These are phyloP conservation scores for Dactylorhiza incarnata DNA, from an alignment of 106 monocot genomes.

Conservation along the genomic window DNA sequence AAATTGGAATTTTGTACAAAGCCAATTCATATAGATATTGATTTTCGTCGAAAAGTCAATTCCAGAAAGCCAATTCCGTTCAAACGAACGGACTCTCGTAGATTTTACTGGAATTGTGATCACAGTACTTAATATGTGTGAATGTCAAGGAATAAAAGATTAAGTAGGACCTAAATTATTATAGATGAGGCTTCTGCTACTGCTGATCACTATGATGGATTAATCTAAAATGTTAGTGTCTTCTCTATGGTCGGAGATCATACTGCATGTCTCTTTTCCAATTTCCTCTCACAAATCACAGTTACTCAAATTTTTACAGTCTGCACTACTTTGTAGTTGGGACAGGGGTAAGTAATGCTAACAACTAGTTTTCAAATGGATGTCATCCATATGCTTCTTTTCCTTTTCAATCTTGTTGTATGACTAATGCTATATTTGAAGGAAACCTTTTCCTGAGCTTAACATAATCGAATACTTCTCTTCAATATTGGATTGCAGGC, in stretches of 20 bases:
- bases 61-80: too few relatives aligned
- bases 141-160: background rate
- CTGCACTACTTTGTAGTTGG: background rate
- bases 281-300: background rate
- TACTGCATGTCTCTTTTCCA: background rate
- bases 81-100: too few relatives aligned
- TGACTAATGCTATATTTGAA: conserved; percentile 4
- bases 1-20: too few relatives aligned
- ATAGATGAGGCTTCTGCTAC: background rate
- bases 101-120: too few relatives aligned
- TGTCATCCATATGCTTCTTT: background rate
- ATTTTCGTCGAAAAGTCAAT: too few relatives aligned
- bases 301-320: background rate
- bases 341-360: background rate
- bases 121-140: background rate
- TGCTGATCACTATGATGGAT: background rate
- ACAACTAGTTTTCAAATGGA: background rate
- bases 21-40: too few relatives aligned
- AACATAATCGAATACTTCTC: background rate
- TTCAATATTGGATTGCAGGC: conserved; percentile 40
- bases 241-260: background rate
- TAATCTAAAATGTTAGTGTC: background rate
- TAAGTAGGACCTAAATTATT: background rate
- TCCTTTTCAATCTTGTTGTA: background rate
- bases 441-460: background rate